Conservation (phyloP, 495 filamentous ascomycete species). For the Neurospora terricola region DNA sequence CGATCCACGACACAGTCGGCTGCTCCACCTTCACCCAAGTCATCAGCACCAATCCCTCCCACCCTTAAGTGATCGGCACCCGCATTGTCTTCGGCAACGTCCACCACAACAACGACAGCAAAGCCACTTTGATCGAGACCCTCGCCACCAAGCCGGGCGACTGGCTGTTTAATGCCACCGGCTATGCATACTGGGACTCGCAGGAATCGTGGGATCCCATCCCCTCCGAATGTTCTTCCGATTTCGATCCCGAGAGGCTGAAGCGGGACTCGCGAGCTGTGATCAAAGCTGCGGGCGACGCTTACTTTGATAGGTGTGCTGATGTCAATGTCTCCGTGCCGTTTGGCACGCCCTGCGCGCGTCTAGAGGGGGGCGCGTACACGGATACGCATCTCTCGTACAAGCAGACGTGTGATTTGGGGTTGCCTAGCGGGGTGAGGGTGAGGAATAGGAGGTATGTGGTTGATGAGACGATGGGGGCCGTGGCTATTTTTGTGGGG, state of each 20-base stretch:
- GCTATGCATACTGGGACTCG: constrained; percentile 32
- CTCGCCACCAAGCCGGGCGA: constrained; percentile 34
- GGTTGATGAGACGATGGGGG: constrained; percentile 26
- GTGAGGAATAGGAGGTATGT: constrained; percentile 26
- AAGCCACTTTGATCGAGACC: constrained; percentile 28
- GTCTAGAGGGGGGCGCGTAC: constrained; percentile 27
- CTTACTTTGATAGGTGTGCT: constrained; percentile 27
- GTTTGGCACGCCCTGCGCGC: constrained; percentile 22
- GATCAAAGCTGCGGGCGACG: constrained; percentile 26
- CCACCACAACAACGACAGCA: constrained; percentile 10
- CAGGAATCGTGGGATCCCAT: constrained; percentile 38
- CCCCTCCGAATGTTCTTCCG: constrained; percentile 11
- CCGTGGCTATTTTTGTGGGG: constrained; percentile 22
- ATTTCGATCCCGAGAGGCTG: not conserved
- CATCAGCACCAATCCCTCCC: constrained; percentile 29
- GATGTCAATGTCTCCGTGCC: constrained; percentile 20
- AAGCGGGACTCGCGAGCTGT: constrained; percentile 21
- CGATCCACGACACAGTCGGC: constrained; percentile 34
- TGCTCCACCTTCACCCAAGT: constrained; percentile 42
- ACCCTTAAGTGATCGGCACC: constrained; percentile 41
- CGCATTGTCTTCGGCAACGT: constrained; percentile 24
- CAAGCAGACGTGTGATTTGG: constrained; percentile 21
- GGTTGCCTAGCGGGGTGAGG: constrained; percentile 17
- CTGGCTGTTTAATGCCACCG: constrained; percentile 42
- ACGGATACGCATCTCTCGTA: constrained; percentile 19